Evolutionary conservation across 2,329 filamentous ascomycete genomes (phyloP).

Genomic region (Xylariaceae sp.): DNA sequence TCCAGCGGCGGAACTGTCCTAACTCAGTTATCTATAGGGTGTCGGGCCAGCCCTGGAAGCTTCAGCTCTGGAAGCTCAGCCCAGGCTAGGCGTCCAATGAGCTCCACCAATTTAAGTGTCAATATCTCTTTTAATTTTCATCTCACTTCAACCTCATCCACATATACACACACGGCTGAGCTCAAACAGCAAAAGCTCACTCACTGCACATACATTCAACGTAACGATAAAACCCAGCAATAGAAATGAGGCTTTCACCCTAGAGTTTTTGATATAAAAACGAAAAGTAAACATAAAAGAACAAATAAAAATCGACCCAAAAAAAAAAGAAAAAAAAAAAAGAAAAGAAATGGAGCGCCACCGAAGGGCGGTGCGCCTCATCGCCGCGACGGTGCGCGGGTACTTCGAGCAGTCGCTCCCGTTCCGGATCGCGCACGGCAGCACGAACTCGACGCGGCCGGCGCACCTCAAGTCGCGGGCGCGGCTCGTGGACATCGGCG

Average conservation of each 20-base stretch:
- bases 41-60: too few relatives aligned
- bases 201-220: too few relatives aligned
- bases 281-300: too few relatives aligned
- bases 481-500: conserved; percentile 68
- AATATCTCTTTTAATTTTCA: conserved; percentile 16
- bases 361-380: conserved; percentile 52
- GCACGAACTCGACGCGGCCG: conserved; percentile 75
- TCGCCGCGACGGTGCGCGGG: conserved; percentile 54
- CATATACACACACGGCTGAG: neutral
- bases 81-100: conserved; percentile 3
- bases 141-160: neutral
- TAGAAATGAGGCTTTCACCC: too few relatives aligned
- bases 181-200: too few relatives aligned
- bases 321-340: neutral
- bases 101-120: neutral
- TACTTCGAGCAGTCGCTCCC: conserved; percentile 58
- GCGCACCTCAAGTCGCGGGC: conserved; percentile 46
- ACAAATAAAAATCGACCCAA: neutral
- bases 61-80: neutral
- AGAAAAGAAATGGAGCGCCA: conserved; percentile 55
- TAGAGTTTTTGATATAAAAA: too few relatives aligned
- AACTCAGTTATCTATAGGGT: too few relatives aligned
- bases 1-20: too few relatives aligned
- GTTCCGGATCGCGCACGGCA: conserved; percentile 79
- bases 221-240: too few relatives aligned